Base-by-base conservation (phyloP, 495 filamentous ascomycete genomes). In the Aspergillus affinis region DNA sequence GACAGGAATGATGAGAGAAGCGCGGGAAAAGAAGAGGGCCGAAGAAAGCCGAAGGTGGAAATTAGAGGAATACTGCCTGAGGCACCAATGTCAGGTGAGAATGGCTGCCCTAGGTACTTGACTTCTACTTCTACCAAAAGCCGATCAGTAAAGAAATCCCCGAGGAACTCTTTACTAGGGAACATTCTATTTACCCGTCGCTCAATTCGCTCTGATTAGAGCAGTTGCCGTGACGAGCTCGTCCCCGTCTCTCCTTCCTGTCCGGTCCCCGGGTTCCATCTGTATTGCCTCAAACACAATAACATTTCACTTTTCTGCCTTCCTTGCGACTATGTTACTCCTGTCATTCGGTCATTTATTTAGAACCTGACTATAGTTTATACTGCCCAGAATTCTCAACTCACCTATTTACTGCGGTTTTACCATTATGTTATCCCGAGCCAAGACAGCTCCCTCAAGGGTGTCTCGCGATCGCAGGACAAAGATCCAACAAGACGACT, bases 131-230 rank as follows among this genome's bases (percentile, higher is more conserved):
- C 23, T 26, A 26, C 0, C n/a, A n/a, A n/a, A n/a, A n/a, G n/a
- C n/a, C n/a, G n/a, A n/a, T n/a, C 78, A 10, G 89, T 65, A 8
- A 80, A 2, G 23, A 26, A 26, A 26, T 26, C 23, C 2, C 23
- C 4, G 23, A 26, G 4, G 23, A 26, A 26, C 2, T 26, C 2
- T 4, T 26, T 26, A 26, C 23, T 4, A 26, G 23, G 4, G 23
- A 26, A 4, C 23, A 26, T 26, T 26, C 4, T 26, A 4, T 26
- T 26, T 26, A 4, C 23, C 23, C 4, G 2, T 26, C 4, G 23
- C 2, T 26, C 23, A 26, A 26, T 26, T 2, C 23, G 4, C 23
- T 26, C 23, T 32, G 8, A 32, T 4, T 32, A 4, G 29, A 32
- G 36, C 36, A 41, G 12, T 17, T 41, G 36, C 36, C 36, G 36